Percentiles rank a stretch among this genome's conserved stretches.
Evolutionary conservation across 1,284 basidiomycete species (phyloP).

Genomic region (Cryptococcus jaspeensis): DNA sequence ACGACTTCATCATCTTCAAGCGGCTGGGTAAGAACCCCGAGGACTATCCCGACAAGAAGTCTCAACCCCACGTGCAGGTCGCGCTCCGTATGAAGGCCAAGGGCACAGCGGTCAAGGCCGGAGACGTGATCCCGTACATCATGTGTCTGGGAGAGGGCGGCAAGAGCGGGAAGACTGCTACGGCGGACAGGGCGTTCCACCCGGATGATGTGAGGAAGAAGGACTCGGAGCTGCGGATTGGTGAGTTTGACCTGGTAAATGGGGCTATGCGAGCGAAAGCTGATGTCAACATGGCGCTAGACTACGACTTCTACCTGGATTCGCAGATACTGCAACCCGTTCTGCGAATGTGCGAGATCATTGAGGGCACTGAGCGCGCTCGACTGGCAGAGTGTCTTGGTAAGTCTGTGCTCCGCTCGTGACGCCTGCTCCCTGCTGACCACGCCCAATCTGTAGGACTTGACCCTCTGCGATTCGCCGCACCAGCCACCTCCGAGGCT

Average conservation of each 20-base stretch:
- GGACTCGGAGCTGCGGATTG: constrained; percentile 67
- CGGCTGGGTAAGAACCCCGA: constrained; percentile 91
- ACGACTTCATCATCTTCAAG: constrained; percentile 96
- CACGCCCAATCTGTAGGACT: constrained; percentile 59
- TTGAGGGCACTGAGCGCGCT: constrained; percentile 90
- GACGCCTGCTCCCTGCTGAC: neutral
- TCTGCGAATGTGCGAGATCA: constrained; percentile 91
- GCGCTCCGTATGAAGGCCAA: constrained; percentile 86
- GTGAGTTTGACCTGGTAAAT: constrained; percentile 52
- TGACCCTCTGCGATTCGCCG: constrained; percentile 75
- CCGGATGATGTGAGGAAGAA: constrained; percentile 85
- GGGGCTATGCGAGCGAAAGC: neutral
- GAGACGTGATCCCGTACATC: constrained; percentile 95
- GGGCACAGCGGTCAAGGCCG: constrained; percentile 73
- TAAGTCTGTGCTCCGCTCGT: constrained; percentile 44
- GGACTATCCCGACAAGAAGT: constrained; percentile 93
- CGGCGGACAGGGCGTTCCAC: constrained; percentile 88
- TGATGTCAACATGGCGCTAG: constrained; percentile 52
- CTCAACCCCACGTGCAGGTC: constrained; percentile 95
- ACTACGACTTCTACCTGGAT: constrained; percentile 88
- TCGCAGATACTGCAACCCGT: constrained; percentile 92
- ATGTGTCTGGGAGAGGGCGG: constrained; percentile 82
- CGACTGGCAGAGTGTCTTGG: constrained; percentile 93
- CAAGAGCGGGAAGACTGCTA: constrained; percentile 68
- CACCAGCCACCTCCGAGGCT: constrained; percentile 52